A percentile compares a stretch with the other conserved stretches of the same genome.
Evolutionary conservation across 768 basidiomycete genomes (phyloP).

Genomic region (Xerocomus brunneocitrinus): DNA sequence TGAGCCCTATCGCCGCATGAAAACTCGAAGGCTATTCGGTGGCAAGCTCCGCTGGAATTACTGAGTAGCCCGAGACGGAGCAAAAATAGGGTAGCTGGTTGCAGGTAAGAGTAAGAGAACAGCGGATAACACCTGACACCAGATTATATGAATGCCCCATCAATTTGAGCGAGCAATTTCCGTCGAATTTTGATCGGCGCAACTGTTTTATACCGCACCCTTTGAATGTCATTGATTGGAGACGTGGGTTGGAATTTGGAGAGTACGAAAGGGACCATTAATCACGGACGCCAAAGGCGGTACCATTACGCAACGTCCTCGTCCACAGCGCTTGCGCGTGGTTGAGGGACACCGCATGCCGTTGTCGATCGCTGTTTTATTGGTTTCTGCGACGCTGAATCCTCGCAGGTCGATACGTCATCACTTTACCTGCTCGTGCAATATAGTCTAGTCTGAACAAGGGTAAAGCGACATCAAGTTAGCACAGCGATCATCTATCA

Average conservation of each 20-base stretch:
- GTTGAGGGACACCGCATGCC: not conserved
- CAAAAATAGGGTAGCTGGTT: not conserved
- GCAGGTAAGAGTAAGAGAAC: slow-evolving; percentile 6
- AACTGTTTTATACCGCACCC: slow-evolving; percentile 9
- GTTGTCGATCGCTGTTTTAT: slow-evolving; percentile 10
- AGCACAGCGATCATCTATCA: too few relatives aligned
- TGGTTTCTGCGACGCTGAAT: not conserved
- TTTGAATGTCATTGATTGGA: not conserved
- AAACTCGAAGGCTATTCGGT: not conserved
- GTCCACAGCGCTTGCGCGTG: not conserved
- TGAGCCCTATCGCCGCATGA: not conserved
- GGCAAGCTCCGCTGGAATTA: slow-evolving; percentile 1
- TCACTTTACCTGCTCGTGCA: slow-evolving; percentile 5
- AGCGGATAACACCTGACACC: slow-evolving; percentile 3
- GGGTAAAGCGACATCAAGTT: too few relatives aligned
- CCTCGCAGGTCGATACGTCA: slow-evolving; percentile 12
- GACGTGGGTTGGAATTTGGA: not conserved
- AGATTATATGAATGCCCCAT: slow-evolving; percentile 10
- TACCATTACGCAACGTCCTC: not conserved
- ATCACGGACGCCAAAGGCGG: not conserved
- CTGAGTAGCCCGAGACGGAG: not conserved
- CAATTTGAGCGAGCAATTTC: slow-evolving; percentile 19
- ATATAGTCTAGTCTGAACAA: too few relatives aligned
- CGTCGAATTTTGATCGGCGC: slow-evolving; percentile 23
- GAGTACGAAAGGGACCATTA: not conserved